Base-by-base conservation (phyloP, 495 filamentous ascomycete genomes). In the Aspergillus haitiensis region DNA sequence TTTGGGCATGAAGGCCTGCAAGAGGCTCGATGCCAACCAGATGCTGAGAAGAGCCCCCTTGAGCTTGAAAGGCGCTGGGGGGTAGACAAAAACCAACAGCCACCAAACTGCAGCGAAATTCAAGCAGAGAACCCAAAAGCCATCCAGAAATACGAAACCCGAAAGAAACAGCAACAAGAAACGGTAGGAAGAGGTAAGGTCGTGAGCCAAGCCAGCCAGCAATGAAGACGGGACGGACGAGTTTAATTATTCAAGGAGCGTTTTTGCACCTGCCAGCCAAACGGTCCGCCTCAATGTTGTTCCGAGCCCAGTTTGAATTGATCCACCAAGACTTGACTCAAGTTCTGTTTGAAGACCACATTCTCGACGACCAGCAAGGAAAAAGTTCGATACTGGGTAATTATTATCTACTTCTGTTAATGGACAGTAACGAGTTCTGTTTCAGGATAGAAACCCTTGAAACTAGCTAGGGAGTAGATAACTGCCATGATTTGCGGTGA, bases 261-360 rank as follows among this genome's bases (percentile, higher is more conserved):
- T 47, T 47, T 47, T 18, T 47, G 44, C 44, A 21, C 13, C 45
- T 31, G 40, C 42, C 15, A 48, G 35, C 46, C 35, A 45, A 45
- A 55, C 58, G 55, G 59, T 18, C 54, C 62, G 64, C 53, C 51
- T 60, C 61, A 67, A 69, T 56, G 45, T 72, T 68, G 48, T 50
- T 62, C 67, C 63, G 64, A 69, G 56, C 21, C 21, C 21, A 27
- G 21, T 27, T 66, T 69, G 61, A 63, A 50, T 18, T 42, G 37
- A 34, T 55, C 61, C 61, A 63, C 61, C 35, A 15, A 18, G 36
- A 37, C 15, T 46, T 39, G 7, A 39, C 16, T 16, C n/a, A 1
- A 39, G n/a, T 16, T 18, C 9, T 18, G 10, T 16, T 47, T 18
- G n/a, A 7, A 47, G 9, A 12, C 35, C 50, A 35, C 33, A 34